A percentile compares a stretch with the other conserved stretches of the same genome.
Evolutionary conservation across 805 yeast genomes (phyloP).

Genomic region (Wickerhamomyces rabaulensis): DNA sequence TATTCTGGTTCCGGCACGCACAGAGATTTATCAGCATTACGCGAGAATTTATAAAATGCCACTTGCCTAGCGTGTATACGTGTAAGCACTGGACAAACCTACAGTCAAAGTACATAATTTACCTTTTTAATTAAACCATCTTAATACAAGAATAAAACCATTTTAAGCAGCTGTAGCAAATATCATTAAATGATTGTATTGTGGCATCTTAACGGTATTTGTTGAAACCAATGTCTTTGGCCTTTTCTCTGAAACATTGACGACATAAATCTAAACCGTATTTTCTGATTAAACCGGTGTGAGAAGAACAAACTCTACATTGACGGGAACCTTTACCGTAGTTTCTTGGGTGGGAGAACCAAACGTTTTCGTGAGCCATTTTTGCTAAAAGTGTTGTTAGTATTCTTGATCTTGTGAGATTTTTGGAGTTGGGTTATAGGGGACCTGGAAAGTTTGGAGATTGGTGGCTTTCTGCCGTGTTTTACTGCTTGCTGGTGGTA

Average conservation of each 20-base stretch:
- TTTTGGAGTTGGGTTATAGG: background rate
- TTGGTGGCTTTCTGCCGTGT: background rate
- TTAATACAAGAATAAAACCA: conserved; percentile 18
- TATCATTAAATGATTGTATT: background rate
- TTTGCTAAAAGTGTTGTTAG: conserved; percentile 36
- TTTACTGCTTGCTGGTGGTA: background rate
- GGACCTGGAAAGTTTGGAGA: background rate
- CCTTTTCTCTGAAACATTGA: conserved; percentile 99
- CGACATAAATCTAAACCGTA: conserved; percentile 99
- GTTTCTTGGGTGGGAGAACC: conserved; percentile 99
- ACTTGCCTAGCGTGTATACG: background rate
- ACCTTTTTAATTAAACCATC: conserved; percentile 5
- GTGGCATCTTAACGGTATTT: conserved; percentile 77
- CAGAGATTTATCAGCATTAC: background rate
- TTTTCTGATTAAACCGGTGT: conserved; percentile 99
- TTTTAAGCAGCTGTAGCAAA: conserved; percentile 1
- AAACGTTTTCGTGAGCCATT: conserved; percentile 99
- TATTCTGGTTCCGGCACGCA: background rate
- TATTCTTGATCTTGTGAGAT: conserved; percentile 2
- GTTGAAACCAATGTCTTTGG: conserved; percentile 98
- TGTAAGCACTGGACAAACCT: background rate
- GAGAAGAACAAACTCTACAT: conserved; percentile 99
- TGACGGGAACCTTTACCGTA: conserved; percentile 99
- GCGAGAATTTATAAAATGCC: background rate
- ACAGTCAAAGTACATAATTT: background rate